phyloP scores from a whole-genome alignment of 139 green algal genomes.

The Mesotaenium endlicherianum region DNA sequence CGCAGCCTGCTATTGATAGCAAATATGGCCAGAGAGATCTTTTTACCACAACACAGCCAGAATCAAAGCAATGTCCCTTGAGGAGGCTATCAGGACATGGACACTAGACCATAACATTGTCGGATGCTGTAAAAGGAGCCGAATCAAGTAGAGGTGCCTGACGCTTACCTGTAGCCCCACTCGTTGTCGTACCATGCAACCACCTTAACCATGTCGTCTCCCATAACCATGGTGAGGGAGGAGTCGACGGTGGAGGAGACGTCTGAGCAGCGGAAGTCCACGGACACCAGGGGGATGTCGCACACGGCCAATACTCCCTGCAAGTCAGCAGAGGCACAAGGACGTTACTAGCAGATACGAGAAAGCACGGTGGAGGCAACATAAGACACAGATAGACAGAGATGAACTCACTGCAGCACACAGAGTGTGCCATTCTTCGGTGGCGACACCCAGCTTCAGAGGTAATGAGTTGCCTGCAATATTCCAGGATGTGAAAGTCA shows the following conservation, averaged over 20 bases:
- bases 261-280: constrained; percentile 87
- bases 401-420: not conserved
- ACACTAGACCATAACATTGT: no score
- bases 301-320: constrained; percentile 89
- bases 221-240: constrained; percentile 95
- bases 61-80: no score
- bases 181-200: constrained; percentile 77
- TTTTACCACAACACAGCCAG: no score
- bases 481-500: no score
- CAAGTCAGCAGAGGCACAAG: constrained; percentile 42
- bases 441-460: not conserved
- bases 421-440: not conserved
- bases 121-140: no score
- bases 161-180: constrained; percentile 55
- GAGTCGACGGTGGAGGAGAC: constrained; percentile 92
- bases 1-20: no score
- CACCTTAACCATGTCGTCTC: constrained; percentile 71
- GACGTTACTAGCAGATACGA: not conserved
- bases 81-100: no score
- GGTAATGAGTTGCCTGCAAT: no score
- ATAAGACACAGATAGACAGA: not conserved
- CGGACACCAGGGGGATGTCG: constrained; percentile 93
- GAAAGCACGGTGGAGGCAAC: not conserved
- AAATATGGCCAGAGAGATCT: no score
- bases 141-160: no score